Percentiles rank a stretch among this genome's conserved stretches.
Evolutionary conservation across 2,329 filamentous ascomycete genomes (phyloP).

Genomic region (Colletotrichum truncatum): DNA sequence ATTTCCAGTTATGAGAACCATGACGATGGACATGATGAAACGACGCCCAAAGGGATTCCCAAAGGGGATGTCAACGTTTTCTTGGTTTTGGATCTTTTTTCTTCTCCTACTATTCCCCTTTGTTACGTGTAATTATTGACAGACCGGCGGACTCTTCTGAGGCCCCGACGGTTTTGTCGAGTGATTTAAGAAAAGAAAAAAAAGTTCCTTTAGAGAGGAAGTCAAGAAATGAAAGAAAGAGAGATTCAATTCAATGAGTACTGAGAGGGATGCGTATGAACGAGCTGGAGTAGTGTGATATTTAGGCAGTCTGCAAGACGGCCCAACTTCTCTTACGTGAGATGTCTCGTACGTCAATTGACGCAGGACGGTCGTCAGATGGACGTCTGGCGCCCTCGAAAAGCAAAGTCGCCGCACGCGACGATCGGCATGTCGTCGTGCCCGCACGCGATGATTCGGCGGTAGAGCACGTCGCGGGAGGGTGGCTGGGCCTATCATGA

Average conservation of each 20-base stretch:
- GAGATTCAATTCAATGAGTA: background rate
- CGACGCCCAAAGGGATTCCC: constrained; percentile 22
- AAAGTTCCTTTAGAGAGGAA: background rate
- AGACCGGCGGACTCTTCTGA: background rate
- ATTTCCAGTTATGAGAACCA: constrained; percentile 18
- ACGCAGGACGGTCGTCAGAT: background rate
- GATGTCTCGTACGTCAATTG: background rate
- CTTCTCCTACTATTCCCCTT: too few species aligned
- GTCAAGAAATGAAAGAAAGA: background rate
- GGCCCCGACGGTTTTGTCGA: background rate
- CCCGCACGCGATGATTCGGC: background rate
- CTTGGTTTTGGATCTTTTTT: too few species aligned
- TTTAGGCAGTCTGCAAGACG: background rate
- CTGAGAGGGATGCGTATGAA: constrained; percentile 7
- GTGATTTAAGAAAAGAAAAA: background rate
- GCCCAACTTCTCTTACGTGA: background rate
- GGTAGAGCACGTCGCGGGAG: background rate
- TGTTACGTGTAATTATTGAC: constrained; percentile 12
- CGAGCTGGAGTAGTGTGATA: background rate
- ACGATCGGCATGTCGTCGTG: background rate
- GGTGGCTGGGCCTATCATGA: background rate
- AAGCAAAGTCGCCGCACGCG: background rate
- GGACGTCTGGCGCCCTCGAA: background rate
- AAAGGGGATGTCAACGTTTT: constrained; percentile 19
- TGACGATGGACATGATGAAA: constrained; percentile 30